Evolutionary conservation across 768 basidiomycete species (phyloP).

Genomic region (Russula foetens): DNA sequence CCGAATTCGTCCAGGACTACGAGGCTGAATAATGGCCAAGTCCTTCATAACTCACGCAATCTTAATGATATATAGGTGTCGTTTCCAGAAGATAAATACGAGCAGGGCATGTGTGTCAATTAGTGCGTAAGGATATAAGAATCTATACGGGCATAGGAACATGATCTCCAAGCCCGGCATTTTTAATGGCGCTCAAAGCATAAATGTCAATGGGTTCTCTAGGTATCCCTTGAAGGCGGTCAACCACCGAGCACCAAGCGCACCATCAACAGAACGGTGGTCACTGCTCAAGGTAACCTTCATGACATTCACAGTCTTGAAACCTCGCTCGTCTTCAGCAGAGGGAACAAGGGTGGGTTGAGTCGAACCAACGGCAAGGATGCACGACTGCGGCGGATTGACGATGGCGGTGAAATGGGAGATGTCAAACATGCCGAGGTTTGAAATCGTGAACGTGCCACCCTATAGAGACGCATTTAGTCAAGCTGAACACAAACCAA

Average conservation of each 20-base stretch:
- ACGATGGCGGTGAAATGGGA: conserved; percentile 98
- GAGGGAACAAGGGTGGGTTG: conserved; percentile 82
- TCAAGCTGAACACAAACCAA: not conserved
- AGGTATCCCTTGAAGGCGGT: conserved; percentile 91
- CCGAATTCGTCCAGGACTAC: too few species aligned
- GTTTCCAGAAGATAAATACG: not conserved
- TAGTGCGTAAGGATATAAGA: conserved; percentile 18
- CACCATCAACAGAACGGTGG: conserved; percentile 94
- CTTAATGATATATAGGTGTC: not conserved
- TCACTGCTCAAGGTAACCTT: conserved; percentile 94
- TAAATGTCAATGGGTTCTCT: conserved; percentile 94
- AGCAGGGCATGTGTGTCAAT: conserved; percentile 5
- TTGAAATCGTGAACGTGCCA: conserved; percentile 97
- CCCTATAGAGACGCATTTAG: conserved; percentile 43
- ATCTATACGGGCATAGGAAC: conserved; percentile 6
- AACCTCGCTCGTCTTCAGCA: conserved; percentile 86
- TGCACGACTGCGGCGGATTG: conserved; percentile 97
- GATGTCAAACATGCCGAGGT: conserved; percentile 96
- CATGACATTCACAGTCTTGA: conserved; percentile 88
- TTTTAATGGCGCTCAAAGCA: conserved; percentile 52
- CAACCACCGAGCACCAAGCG: conserved; percentile 90
- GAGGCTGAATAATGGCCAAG: too few species aligned
- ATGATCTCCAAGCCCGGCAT: conserved; percentile 2
- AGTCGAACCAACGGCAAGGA: conserved; percentile 89
- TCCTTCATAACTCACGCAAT: not conserved